Base-by-base conservation (phyloP, 75 land plant genomes). In the Sequoia sempervirens region DNA sequence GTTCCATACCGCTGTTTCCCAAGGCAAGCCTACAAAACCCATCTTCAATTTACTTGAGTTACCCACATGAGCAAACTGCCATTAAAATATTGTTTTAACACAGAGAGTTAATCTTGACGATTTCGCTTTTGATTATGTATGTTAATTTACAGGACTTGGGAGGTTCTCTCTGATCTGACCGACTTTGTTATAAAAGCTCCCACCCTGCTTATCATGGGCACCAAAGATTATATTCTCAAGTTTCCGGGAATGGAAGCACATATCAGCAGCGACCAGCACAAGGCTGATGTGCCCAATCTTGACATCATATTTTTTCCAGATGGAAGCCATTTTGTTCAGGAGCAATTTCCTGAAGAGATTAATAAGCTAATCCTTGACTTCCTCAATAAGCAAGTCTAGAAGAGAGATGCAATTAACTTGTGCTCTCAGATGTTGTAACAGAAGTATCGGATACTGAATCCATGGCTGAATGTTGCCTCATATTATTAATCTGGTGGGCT, bases 301-400 rank as follows among this genome's bases (percentile, higher is more conserved):
- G 84, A 86, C 12, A 74, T 86, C 43, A 68, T 41, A 5, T 75
- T 74, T 66, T n/a, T 85, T 13, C 73, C 85, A 32, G 91, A 87
- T 61, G 92, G 86, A 45, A 68, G 38, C 58, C 92, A 90, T 75
- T 90, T 88, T 80, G 86, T 88, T 38, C 87, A 88, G 28, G 91
- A 90, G 47, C 85, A 90, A 40, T 68, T 84, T 61, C 90, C 92
- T 2, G 85, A 88, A 72, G 41, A 85, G 72, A 81, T 92, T 50
- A 92, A 90, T 80, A 52, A 80, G 23, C 68, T 84, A 1, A 43
- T 90, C 40, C 36, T 92, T 61, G 23, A 20, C 79, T 92, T 90
- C 84, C 84, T 90, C 17, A 73, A 75, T 26, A 83, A 83, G 73
- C 82, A 79, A 38, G 34, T 47, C 1, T 70, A 28, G 73, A 70